Percentiles rank a stretch among this genome's conserved stretches.
Conservation (phyloP, 2,329 filamentous ascomycete genomes). For the Calcarisporium arbuscula region DNA sequence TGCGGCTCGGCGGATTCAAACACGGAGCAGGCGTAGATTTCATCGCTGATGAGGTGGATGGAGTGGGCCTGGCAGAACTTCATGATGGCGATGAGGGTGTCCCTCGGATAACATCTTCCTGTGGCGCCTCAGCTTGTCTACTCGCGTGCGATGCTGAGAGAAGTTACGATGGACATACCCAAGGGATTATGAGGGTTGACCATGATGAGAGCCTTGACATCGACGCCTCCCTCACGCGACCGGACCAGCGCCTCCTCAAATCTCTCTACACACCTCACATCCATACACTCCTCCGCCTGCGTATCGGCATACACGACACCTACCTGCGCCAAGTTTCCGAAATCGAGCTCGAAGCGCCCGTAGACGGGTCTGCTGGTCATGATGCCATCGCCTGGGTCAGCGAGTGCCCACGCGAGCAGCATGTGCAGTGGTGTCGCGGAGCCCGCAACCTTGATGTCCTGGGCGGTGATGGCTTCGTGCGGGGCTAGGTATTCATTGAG, state of each 20-base stretch:
- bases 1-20: constrained; percentile 30
- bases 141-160: too few species aligned
- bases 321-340: constrained; percentile 34
- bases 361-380: constrained; percentile 36
- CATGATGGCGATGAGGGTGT: not conserved
- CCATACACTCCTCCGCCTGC: constrained; percentile 36
- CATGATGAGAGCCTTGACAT: constrained; percentile 2
- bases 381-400: constrained; percentile 31
- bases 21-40: constrained; percentile 16
- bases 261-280: constrained; percentile 33
- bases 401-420: constrained; percentile 31
- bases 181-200: constrained; percentile 6
- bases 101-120: too few species aligned
- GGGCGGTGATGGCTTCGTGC: constrained; percentile 17
- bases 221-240: constrained; percentile 1
- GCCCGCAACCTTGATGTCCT: constrained; percentile 26
- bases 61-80: not conserved
- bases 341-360: constrained; percentile 43
- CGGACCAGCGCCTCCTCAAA: constrained; percentile 38
- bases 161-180: constrained; percentile 1
- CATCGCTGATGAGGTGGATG: constrained; percentile 4
- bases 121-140: too few species aligned
- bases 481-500: constrained; percentile 32
- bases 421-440: constrained; percentile 34
- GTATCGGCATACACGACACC: constrained; percentile 38